These are phyloP conservation scores for Lachnellula occidentalis DNA, from an alignment of 2,329 filamentous ascomycete genomes.

Conservation along the genomic window DNA sequence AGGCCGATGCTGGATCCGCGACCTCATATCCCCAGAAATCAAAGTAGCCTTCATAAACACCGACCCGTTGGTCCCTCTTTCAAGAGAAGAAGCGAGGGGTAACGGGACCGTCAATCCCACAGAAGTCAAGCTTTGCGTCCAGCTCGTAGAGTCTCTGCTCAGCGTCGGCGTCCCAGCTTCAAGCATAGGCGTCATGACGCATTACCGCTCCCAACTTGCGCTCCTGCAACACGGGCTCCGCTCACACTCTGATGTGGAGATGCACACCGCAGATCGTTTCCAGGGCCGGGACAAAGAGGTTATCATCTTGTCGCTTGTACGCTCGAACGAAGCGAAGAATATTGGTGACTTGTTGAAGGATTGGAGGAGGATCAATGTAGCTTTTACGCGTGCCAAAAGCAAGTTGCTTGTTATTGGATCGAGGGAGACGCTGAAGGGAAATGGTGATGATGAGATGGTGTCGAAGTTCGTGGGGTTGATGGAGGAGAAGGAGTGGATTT, in stretches of 20 bases:
- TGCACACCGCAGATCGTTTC: constrained; percentile 96
- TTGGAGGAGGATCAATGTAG: constrained; percentile 91
- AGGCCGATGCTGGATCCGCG: constrained; percentile 67
- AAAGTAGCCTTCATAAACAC: constrained; percentile 90
- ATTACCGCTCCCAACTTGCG: constrained; percentile 89
- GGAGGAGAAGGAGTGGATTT: constrained; percentile 72
- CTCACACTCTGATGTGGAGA: constrained; percentile 64
- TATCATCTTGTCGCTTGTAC: constrained; percentile 78
- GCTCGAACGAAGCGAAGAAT: constrained; percentile 72
- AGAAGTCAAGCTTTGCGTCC: constrained; percentile 72
- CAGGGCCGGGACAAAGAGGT: constrained; percentile 95
- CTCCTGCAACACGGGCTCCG: constrained; percentile 71
- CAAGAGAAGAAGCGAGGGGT: constrained; percentile 70
- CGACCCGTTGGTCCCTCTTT: constrained; percentile 59
- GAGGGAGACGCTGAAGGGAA: constrained; percentile 61
- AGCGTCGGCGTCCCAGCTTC: constrained; percentile 65
- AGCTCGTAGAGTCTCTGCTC: constrained; percentile 76
- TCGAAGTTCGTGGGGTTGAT: constrained; percentile 71
- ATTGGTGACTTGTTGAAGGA: constrained; percentile 92
- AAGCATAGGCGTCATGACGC: constrained; percentile 91
- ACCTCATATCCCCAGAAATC: constrained; percentile 61
- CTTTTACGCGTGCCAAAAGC: constrained; percentile 85
- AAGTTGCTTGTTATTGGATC: constrained; percentile 89
- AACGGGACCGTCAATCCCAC: constrained; percentile 81
- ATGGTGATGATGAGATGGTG: constrained; percentile 65